Percentiles rank a stretch among this genome's conserved stretches.
Evolutionary conservation across 306 rosid genomes (phyloP).

Genomic region (Abrus precatorius): DNA sequence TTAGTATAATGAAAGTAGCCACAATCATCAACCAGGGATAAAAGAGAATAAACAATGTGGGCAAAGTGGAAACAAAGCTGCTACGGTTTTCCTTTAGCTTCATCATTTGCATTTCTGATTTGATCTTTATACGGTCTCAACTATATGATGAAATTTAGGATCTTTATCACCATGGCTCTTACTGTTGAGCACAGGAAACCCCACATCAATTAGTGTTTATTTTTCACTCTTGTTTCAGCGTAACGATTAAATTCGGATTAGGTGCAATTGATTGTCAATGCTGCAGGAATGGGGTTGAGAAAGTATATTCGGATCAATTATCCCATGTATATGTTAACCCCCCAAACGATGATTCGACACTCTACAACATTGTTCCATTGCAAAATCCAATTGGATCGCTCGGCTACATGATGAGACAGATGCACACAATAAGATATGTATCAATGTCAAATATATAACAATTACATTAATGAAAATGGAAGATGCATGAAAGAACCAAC

Average conservation of each 20-base stretch:
- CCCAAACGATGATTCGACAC: neutral
- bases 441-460: neutral
- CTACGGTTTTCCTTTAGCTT: conserved; percentile 48
- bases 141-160: conserved; percentile 29
- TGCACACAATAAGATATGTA: neutral
- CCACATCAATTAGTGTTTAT: neutral
- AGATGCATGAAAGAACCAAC: neutral
- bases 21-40: conserved; percentile 48
- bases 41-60: conserved; percentile 49
- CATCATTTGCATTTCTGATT: conserved; percentile 49
- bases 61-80: conserved; percentile 67
- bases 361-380: neutral
- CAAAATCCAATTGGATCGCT: neutral
- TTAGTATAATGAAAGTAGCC: conserved; percentile 51
- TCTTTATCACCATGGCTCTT: neutral
- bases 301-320: conserved; percentile 39
- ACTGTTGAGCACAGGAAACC: conserved; percentile 16
- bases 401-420: conserved; percentile 18
- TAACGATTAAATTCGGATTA: conserved; percentile 24
- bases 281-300: conserved; percentile 11
- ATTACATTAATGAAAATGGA: neutral
- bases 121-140: neutral
- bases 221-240: conserved; percentile 30
- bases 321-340: neutral
- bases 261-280: neutral